A percentile compares a stretch with the other conserved stretches of the same genome.
Conservation (phyloP, 73 alveolate species). For the Tetrahymena malaccensis region DNA sequence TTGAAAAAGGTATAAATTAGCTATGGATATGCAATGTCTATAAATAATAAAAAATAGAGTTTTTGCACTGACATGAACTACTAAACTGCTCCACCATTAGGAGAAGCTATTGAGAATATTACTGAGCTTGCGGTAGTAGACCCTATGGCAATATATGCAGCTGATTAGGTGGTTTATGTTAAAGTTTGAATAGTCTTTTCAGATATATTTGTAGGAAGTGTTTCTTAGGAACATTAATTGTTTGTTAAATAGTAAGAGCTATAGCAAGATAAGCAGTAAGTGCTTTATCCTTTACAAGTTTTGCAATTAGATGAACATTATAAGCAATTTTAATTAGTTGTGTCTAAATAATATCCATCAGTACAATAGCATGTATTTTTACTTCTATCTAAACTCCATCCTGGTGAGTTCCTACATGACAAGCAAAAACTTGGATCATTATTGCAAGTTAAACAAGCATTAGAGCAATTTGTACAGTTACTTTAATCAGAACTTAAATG, state of each 20-base stretch:
- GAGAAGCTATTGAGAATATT: background rate
- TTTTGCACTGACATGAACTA: background rate
- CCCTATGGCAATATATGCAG: background rate
- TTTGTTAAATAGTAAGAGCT: background rate
- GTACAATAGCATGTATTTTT: background rate
- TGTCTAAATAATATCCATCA: background rate
- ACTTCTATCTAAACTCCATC: background rate
- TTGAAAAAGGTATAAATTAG: background rate
- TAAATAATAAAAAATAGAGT: background rate
- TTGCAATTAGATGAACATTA: background rate
- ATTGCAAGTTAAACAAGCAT: background rate
- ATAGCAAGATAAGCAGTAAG: background rate
- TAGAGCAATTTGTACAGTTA: background rate
- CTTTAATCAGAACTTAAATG: background rate
- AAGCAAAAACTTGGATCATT: background rate
- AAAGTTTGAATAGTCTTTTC: background rate
- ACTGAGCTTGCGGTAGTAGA: background rate
- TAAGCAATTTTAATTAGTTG: background rate
- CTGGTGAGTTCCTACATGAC: background rate
- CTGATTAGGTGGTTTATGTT: background rate
- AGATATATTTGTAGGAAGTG: background rate
- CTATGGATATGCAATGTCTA: background rate
- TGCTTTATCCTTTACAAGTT: background rate
- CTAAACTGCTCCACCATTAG: background rate
- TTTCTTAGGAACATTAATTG: background rate